Base-by-base conservation (phyloP, 306 rosid genomes). In the Cucumis hystrix region DNA sequence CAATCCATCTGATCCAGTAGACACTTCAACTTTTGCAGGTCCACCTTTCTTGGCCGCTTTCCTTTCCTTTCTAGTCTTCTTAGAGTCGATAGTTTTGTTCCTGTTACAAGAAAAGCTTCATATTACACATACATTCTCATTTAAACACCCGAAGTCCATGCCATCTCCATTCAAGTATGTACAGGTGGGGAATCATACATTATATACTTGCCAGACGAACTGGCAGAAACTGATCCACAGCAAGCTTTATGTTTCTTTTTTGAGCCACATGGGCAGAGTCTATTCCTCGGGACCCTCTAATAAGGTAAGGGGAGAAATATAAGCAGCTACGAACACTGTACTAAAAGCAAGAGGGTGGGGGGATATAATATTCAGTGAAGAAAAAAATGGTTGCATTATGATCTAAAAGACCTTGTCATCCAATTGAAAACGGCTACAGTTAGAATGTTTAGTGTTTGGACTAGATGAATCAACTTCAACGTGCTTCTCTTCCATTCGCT, bases 221-320 rank as follows among this genome's bases (percentile, higher is more conserved):
- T 90, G 52, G 87, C 91, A 49, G 58, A 58, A 60, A 83, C 77
- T 41, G 90, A 74, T 83, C 96, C 97, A 74, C 96, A 92, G 63
- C 97, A 92, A 80, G 90, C 84, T 82, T 92, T 89, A 82, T 90
- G 82, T 84, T 92, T 90, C 90, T 90, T 92, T 84, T 83, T 87
- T 39, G 97, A 89, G 72, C 91, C 96, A 76, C 97, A 92, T 0
- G 93, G 88, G 82, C 97, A 92, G 79, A 83, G 80, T 83, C 84
- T 89, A 83, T 92, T 92, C 86, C 87, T 84, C 15, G 95, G 81
- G 84, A 88, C 82, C 78, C 83, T 88, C 91, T 83, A 92, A 71
- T 18, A 78, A 59, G 63, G 45, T 6, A 59, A 41, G 58, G 43
- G 21, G 57, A 60, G n/a, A 39, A 41, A 57, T 25, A 40, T 57